phyloP scores from a whole-genome alignment of 2,329 filamentous ascomycete genomes.

The Phialemoniopsis sp. region DNA sequence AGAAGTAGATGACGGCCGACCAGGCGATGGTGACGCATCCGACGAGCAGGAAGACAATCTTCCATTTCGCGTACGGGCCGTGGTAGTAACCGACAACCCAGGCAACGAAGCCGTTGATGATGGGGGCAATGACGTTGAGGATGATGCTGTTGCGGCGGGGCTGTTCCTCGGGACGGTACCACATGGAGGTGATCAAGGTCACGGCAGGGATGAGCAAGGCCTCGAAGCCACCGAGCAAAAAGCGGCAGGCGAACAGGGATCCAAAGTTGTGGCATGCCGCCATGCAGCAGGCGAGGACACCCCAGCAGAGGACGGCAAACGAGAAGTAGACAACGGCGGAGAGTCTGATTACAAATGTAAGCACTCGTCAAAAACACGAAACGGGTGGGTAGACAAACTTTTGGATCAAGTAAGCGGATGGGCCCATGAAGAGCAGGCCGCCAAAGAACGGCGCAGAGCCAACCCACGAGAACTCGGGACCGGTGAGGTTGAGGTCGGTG shows the following conservation, averaged over 20 bases:
- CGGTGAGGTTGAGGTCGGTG: conserved; percentile 12
- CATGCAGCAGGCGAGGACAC: conserved; percentile 12
- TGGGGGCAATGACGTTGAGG: conserved; percentile 16
- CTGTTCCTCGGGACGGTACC: conserved; percentile 18
- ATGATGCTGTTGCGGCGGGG: conserved; percentile 18
- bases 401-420: conserved; percentile 14
- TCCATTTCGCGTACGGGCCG: conserved; percentile 15
- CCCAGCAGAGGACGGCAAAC: conserved; percentile 15
- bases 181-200: conserved; percentile 13
- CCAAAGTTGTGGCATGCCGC: conserved; percentile 13
- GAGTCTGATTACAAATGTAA: background rate
- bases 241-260: conserved; percentile 13
- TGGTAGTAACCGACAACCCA: conserved; percentile 16
- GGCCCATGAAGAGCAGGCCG: conserved; percentile 15
- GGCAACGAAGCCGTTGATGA: conserved; percentile 16
- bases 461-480: conserved; percentile 19
- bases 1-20: conserved; percentile 13
- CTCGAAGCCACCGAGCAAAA: conserved; percentile 15
- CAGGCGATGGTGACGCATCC: conserved; percentile 15
- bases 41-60: conserved; percentile 18
- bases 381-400: too few species aligned
- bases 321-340: conserved; percentile 10
- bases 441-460: conserved; percentile 16
- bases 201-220: conserved; percentile 14
- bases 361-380: too few species aligned